Conservation (phyloP, 1,284 basidiomycete species). For the Anthracocystis setariae region DNA sequence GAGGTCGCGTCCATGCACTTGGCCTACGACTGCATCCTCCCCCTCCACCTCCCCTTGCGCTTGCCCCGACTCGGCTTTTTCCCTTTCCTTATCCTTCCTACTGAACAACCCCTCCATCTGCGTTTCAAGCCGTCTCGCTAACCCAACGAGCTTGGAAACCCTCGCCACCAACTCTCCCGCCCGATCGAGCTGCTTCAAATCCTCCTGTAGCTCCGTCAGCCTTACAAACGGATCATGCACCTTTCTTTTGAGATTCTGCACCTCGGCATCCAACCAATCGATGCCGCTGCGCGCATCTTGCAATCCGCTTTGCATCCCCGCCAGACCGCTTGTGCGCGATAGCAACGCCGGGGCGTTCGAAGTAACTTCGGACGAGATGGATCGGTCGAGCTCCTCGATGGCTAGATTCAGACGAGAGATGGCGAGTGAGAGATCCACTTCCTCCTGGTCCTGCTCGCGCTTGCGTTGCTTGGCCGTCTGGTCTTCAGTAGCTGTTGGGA, state of each 20-base stretch:
- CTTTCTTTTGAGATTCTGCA: slow-evolving; percentile 10
- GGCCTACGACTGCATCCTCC: slow-evolving; percentile 45
- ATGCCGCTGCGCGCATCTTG: slow-evolving; percentile 14
- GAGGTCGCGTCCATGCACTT: slow-evolving; percentile 44
- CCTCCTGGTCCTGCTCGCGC: slow-evolving; percentile 24
- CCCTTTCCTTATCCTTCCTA: slow-evolving; percentile 6
- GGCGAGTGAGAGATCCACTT: slow-evolving; percentile 45
- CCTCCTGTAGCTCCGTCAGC: slow-evolving; percentile 14
- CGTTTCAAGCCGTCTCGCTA: slow-evolving; percentile 42
- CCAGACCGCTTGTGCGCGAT: slow-evolving; percentile 9
- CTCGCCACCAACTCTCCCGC: slow-evolving; percentile 34
- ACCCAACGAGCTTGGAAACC: slow-evolving; percentile 23
- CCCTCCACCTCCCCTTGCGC: slow-evolving; percentile 4
- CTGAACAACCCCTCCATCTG: slow-evolving; percentile 48
- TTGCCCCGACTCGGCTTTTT: neutral
- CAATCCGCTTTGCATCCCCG: slow-evolving; percentile 19
- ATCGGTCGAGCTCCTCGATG: slow-evolving; percentile 45
- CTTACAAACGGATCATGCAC: slow-evolving; percentile 30
- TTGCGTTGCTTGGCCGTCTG: slow-evolving; percentile 6
- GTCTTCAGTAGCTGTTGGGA: neutral
- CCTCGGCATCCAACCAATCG: slow-evolving; percentile 15
- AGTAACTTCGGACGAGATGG: slow-evolving; percentile 33
- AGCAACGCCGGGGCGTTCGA: slow-evolving; percentile 27
- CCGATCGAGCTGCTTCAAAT: slow-evolving; percentile 14
- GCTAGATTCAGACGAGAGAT: slow-evolving; percentile 49